Conservation (phyloP, 1,139 yeast species). For the Kodamaea arcana region DNA sequence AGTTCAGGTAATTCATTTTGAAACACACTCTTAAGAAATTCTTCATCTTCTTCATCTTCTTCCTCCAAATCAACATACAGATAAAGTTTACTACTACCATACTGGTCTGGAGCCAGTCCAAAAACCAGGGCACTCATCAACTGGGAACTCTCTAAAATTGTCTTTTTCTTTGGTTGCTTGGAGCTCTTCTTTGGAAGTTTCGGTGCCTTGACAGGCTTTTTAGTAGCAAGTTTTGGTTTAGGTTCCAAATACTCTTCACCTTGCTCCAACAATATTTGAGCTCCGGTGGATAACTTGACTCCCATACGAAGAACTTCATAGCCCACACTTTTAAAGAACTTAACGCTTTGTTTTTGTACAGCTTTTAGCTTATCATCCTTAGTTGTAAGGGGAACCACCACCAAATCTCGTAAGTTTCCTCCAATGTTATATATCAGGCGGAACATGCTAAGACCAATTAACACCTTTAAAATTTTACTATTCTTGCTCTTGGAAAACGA, state of each 20-base stretch:
- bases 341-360: conserved; percentile 68
- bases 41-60: conserved; percentile 24
- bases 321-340: conserved; percentile 78
- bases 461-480: conserved; percentile 48
- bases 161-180: background rate
- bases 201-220: background rate
- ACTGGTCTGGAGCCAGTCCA: conserved; percentile 16
- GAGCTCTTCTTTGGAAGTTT: background rate
- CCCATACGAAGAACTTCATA: conserved; percentile 80
- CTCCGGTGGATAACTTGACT: conserved; percentile 82
- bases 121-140: conserved; percentile 16
- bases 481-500: conserved; percentile 78
- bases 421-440: conserved; percentile 76
- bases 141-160: conserved; percentile 22
- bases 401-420: conserved; percentile 68
- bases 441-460: conserved; percentile 82
- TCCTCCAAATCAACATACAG: conserved; percentile 29
- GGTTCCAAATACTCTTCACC: conserved; percentile 60
- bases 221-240: background rate
- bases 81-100: conserved; percentile 23
- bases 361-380: conserved; percentile 60
- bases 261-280: conserved; percentile 75
- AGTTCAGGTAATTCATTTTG: conserved; percentile 6
- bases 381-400: conserved; percentile 71
- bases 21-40: background rate